Evolutionary conservation across 23 red algal species (phyloP), one percentile per base, ranked within the genome.

Genomic region (Gracilaria caudata): DNA sequence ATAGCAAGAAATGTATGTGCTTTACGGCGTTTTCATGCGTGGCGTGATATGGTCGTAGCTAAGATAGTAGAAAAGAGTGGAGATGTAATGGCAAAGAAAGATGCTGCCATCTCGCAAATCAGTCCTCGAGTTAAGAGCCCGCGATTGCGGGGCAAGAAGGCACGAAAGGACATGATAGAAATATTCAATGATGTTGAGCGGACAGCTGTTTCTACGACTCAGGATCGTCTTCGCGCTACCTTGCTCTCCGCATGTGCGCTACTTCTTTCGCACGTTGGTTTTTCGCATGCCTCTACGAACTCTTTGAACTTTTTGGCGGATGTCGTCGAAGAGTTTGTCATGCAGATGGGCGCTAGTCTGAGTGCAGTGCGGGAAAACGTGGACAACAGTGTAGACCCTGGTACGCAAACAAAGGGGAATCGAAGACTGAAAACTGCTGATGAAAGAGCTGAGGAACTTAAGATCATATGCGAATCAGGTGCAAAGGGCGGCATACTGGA

Each of bases 261-360:
- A 20, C 24, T 89, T 10, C 58, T 61, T 61, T 51, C 72, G 0
- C 85, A 89, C 55, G 72, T 21, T 9, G 85, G 72, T 16, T 89
- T 64, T 77, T 77, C 68, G 46, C 85, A 89, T 38, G 29, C 68
- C 49, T 77, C 85, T 0, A 57, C 85, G 41, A 68, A 47, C 26
- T 72, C 85, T 35, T 32, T 89, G 24, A 60, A 89, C 64, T 24
- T 89, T 26, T 55, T 79, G 68, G 38, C 44, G 23, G 85, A 89
- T 26, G 54, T 78, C 13, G 64, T 89, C 40, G 72, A 89, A 55
- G 56, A 89, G 35, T 89, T 89, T 58, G 43, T 89, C 21, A 55
- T 51, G 41, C 51, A 47, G 28, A 89, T 89, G 11, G 85, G 85
- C 1, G 30, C 46, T 16, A 78, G 43, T 32, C 51, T 89, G 29